Conservation (phyloP, 2,329 filamentous ascomycete species). For the Aspergillus arachidicola region DNA sequence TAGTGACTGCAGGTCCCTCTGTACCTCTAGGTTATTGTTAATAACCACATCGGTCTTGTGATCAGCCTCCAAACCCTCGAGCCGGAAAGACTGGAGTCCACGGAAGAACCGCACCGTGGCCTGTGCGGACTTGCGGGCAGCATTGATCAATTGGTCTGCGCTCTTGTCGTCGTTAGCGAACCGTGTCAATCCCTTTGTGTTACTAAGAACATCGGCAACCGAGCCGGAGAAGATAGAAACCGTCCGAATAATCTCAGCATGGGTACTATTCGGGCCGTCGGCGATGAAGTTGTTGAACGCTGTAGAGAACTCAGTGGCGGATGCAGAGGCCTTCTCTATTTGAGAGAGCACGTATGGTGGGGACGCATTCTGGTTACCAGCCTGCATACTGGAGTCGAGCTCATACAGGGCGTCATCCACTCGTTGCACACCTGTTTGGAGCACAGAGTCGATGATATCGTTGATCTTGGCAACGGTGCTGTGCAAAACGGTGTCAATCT, state of each 20-base stretch:
- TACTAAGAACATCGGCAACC: constrained; percentile 90
- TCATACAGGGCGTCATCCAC: constrained; percentile 98
- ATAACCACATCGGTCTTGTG: constrained; percentile 98
- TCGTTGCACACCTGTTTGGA: constrained; percentile 88
- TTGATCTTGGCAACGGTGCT: constrained; percentile 91
- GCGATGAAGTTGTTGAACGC: constrained; percentile 99
- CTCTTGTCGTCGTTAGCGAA: constrained; percentile 96
- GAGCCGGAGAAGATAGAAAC: constrained; percentile 89
- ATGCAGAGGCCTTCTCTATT: constrained; percentile 93
- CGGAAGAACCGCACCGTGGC: constrained; percentile 95
- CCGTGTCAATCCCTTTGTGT: constrained; percentile 91
- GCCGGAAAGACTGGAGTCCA: constrained; percentile 85
- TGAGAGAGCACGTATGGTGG: constrained; percentile 93
- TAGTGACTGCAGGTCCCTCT: constrained; percentile 88
- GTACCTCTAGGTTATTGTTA: constrained; percentile 94
- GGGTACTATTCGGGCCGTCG: constrained; percentile 86
- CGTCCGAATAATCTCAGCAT: constrained; percentile 89
- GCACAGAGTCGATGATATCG: constrained; percentile 94
- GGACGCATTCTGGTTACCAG: constrained; percentile 96
- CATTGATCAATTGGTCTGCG: constrained; percentile 79
- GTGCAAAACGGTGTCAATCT: constrained; percentile 86
- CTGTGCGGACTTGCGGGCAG: constrained; percentile 79
- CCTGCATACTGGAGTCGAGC: constrained; percentile 96
- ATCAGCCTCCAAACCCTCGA: constrained; percentile 85
- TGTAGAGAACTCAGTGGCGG: constrained; percentile 94